These are phyloP conservation scores for Solanum sejunctum DNA, from an alignment of 257 asterid species.

Conservation along the genomic window DNA sequence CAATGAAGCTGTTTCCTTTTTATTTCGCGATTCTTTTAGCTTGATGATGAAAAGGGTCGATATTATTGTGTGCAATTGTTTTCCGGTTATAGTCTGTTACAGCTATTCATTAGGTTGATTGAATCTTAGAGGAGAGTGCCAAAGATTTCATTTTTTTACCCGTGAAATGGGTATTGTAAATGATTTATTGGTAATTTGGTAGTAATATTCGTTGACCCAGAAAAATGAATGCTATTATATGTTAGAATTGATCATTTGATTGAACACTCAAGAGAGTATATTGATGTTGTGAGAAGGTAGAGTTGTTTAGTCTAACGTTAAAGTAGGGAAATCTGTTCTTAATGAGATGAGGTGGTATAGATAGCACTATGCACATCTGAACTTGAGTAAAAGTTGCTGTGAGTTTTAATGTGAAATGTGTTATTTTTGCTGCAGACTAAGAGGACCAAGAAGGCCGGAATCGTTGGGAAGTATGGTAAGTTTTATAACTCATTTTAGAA, in stretches of 20 bases:
- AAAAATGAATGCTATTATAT: neutral
- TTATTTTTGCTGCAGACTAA: neutral
- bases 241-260: neutral
- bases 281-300: neutral
- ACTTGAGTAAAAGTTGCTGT: neutral
- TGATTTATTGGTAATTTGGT: neutral
- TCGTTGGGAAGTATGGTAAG: neutral
- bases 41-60: neutral
- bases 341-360: neutral
- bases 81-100: neutral
- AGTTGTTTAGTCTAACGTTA: neutral
- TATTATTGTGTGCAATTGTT: neutral
- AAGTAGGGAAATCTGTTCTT: neutral
- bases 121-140: neutral
- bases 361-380: neutral
- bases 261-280: neutral
- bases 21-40: neutral
- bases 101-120: neutral
- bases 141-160: neutral
- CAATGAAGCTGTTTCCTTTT: neutral
- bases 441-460: conserved; percentile 4
- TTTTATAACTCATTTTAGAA: neutral
- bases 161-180: neutral
- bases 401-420: neutral
- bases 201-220: neutral